phyloP scores from a whole-genome alignment of 768 basidiomycete genomes.

The Xerocomellus amylosporus region DNA sequence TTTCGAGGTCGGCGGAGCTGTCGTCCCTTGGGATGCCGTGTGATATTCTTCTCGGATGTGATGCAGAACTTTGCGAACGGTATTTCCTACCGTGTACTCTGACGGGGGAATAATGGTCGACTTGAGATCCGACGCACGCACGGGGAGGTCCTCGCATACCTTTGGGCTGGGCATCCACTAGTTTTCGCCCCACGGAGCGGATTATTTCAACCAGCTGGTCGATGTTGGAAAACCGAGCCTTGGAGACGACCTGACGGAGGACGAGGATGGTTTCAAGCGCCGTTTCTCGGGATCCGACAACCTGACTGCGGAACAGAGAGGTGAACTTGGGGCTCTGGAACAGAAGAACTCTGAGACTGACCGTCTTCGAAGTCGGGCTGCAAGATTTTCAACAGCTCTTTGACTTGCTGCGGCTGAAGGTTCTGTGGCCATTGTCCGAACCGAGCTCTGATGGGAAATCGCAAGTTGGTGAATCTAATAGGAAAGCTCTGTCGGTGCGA shows the following conservation, averaged over 20 bases:
- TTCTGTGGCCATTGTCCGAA: conserved; percentile 43
- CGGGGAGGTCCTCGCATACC: conserved; percentile 45
- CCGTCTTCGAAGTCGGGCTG: conserved; percentile 69
- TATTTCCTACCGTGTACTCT: conserved; percentile 97
- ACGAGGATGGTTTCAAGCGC: conserved; percentile 88
- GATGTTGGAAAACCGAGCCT: conserved; percentile 81
- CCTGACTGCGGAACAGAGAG: conserved; percentile 54
- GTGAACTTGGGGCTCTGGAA: conserved; percentile 35
- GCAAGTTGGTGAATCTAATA: background rate
- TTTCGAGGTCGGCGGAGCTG: conserved; percentile 36
- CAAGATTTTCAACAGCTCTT: conserved; percentile 65
- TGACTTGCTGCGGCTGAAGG: conserved; percentile 40
- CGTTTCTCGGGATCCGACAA: conserved; percentile 86
- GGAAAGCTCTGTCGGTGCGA: background rate
- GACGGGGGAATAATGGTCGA: conserved; percentile 10
- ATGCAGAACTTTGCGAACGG: conserved; percentile 87
- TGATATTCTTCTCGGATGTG: conserved; percentile 94
- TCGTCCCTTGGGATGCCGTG: conserved; percentile 60
- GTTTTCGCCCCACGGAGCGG: conserved; percentile 69
- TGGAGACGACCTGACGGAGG: conserved; percentile 85
- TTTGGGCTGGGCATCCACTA: conserved; percentile 94
- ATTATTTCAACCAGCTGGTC: conserved; percentile 82
- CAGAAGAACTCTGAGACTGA: conserved; percentile 36
- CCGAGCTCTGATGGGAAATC: background rate
- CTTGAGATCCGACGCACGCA: conserved; percentile 6